Percentiles rank a stretch among this genome's conserved stretches.
Conservation (phyloP, 768 basidiomycete species). For the Termitomyces sp. region DNA sequence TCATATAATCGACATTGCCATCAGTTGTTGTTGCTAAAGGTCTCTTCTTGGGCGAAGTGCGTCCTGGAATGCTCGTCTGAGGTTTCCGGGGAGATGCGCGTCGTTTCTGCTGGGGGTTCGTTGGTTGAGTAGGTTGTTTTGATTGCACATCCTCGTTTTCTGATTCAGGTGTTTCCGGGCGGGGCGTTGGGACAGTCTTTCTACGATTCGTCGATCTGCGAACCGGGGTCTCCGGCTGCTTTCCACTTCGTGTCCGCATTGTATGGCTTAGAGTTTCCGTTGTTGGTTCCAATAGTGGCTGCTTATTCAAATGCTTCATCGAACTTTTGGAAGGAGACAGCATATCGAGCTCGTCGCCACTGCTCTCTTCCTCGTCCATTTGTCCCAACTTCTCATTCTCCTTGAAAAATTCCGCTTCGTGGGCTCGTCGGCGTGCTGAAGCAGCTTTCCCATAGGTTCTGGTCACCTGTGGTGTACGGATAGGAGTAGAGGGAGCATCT, state of each 20-base stretch:
- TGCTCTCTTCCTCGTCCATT: conserved; percentile 5
- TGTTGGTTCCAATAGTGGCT: neutral
- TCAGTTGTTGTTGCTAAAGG: neutral
- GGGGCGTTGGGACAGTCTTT: neutral
- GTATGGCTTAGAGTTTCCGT: neutral
- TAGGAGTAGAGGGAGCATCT: neutral
- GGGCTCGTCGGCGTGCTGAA: neutral
- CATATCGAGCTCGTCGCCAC: conserved; percentile 21
- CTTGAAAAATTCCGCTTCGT: neutral
- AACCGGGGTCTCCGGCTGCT: neutral
- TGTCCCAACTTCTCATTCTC: conserved; percentile 5
- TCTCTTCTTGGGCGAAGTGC: conserved; percentile 5
- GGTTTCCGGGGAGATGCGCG: neutral
- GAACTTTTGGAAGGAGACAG: conserved; percentile 16
- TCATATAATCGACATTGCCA: neutral
- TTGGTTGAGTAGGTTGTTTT: neutral
- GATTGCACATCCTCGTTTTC: neutral
- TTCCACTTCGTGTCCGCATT: neutral
- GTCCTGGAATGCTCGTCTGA: neutral
- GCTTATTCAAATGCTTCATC: neutral
- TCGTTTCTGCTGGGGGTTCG: neutral
- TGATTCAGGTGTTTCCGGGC: neutral
- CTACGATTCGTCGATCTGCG: neutral
- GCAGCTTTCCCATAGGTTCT: conserved; percentile 10
- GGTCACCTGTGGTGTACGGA: conserved; percentile 3